phyloP scores from a whole-genome alignment of 495 filamentous ascomycete genomes.

The Bryoglossum gracile region DNA sequence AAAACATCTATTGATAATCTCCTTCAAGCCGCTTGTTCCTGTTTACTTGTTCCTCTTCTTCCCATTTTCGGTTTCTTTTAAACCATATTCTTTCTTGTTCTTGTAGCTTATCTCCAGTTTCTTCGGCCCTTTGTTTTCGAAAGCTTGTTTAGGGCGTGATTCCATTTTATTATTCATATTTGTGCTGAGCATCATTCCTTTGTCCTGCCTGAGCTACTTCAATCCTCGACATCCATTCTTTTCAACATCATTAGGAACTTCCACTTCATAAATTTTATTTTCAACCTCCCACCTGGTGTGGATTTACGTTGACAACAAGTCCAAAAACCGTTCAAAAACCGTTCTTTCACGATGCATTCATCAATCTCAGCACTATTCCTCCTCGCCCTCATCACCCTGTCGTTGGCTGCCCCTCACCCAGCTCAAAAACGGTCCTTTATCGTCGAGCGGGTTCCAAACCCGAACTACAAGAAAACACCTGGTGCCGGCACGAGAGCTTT shows the following conservation, averaged over 20 bases:
- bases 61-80: constrained; percentile 25
- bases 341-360: constrained; percentile 30
- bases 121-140: constrained; percentile 16
- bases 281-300: constrained; percentile 23
- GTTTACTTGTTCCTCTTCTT: constrained; percentile 22
- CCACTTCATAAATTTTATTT: constrained; percentile 20
- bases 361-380: constrained; percentile 30
- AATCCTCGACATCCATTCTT: constrained; percentile 4
- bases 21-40: constrained; percentile 21
- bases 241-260: constrained; percentile 7
- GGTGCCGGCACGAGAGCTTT: constrained; percentile 40
- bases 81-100: constrained; percentile 11
- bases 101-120: constrained; percentile 10
- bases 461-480: constrained; percentile 42
- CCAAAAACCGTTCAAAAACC: no score
- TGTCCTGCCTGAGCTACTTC: not conserved
- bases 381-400: constrained; percentile 34
- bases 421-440: constrained; percentile 39
- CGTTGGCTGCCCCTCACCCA: constrained; percentile 26
- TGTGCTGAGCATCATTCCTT: constrained; percentile 21
- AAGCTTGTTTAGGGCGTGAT: constrained; percentile 10
- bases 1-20: constrained; percentile 10
- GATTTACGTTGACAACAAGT: no score
- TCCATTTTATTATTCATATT: constrained; percentile 15
- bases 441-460: constrained; percentile 50